phyloP scores from a whole-genome alignment of 352 stramenopile species.

The Hyphochytrium catenoides region DNA sequence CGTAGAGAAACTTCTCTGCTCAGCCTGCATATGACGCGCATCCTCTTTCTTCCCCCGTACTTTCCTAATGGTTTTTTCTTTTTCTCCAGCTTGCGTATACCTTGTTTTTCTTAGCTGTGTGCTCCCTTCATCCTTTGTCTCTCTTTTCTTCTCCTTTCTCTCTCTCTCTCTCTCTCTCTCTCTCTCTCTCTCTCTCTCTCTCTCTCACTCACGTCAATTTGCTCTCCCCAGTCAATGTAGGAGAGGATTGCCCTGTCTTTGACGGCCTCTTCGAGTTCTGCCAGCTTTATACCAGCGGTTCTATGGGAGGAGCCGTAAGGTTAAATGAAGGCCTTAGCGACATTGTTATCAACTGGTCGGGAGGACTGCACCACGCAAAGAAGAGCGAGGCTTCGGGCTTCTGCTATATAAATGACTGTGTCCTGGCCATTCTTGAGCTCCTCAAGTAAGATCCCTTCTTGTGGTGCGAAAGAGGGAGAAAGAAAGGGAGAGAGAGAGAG shows the following conservation, averaged over 20 bases:
- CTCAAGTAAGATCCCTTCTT: slow-evolving; percentile 48
- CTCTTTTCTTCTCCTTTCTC: not conserved
- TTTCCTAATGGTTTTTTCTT: too few species aligned
- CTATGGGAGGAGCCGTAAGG: slow-evolving; percentile 82
- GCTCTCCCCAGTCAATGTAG: slow-evolving; percentile 72
- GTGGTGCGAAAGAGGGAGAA: not conserved
- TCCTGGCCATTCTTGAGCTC: slow-evolving; percentile 93
- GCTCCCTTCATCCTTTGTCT: not conserved
- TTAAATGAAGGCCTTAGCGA: slow-evolving; percentile 86
- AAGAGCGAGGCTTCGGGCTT: slow-evolving; percentile 94
- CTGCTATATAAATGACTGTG: slow-evolving; percentile 98
- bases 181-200: not conserved
- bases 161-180: not conserved
- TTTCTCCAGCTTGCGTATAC: too few species aligned
- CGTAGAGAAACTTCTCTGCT: too few species aligned
- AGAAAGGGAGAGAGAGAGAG: not conserved
- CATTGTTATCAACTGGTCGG: slow-evolving; percentile 98
- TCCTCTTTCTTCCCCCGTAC: too few species aligned
- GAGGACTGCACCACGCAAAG: slow-evolving; percentile 95
- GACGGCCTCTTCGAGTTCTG: slow-evolving; percentile 98
- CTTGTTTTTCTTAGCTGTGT: too few species aligned
- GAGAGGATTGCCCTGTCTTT: slow-evolving; percentile 98
- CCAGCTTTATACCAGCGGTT: slow-evolving; percentile 88
- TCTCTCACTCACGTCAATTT: too few species aligned
- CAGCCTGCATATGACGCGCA: too few species aligned